Evolutionary conservation across 164 flowering plant genomes (phyloP).

Genomic region (Buxus sempervirens): DNA sequence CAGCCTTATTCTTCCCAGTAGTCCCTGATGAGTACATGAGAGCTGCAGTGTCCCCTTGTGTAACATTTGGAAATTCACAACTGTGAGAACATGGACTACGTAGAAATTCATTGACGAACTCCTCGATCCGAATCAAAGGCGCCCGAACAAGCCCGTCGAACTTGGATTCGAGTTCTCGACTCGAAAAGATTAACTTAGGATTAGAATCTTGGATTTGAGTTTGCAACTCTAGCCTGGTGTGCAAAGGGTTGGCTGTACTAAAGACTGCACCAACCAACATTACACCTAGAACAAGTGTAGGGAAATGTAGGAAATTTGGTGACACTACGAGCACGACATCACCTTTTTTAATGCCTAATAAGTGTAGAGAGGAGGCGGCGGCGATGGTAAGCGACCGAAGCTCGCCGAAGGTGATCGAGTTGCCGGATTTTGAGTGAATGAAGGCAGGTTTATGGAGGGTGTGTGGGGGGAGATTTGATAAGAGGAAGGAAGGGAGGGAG

Average conservation of each 20-base stretch:
- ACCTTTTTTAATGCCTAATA: constrained; percentile 22
- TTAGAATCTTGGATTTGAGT: constrained; percentile 21
- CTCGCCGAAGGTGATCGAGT: constrained; percentile 16
- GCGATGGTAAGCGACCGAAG: constrained; percentile 12
- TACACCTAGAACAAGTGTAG: constrained; percentile 21
- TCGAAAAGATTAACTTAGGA: constrained; percentile 20
- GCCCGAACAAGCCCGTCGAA: constrained; percentile 13
- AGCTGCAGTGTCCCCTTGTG: constrained; percentile 22
- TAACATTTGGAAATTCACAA: background rate
- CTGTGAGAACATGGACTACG: background rate
- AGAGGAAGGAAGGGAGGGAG: constrained; percentile 24
- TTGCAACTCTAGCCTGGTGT: constrained; percentile 19
- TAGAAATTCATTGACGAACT: constrained; percentile 12
- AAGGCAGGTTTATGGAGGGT: constrained; percentile 22
- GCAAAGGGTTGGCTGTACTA: constrained; percentile 27
- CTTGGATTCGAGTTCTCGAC: constrained; percentile 16
- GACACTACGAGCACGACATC: constrained; percentile 25
- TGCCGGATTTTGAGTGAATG: constrained; percentile 22
- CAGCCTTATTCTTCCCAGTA: constrained; percentile 32
- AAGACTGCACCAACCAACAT: constrained; percentile 27
- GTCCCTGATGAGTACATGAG: constrained; percentile 36
- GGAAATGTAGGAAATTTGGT: constrained; percentile 24
- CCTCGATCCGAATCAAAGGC: constrained; percentile 4
- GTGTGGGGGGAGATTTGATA: constrained; percentile 16
- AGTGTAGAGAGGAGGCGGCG: constrained; percentile 9